Percentiles rank a stretch among this genome's conserved stretches.
phyloP scores from a whole-genome alignment of 805 yeast genomes.

The Pichia sporocuriosa region DNA sequence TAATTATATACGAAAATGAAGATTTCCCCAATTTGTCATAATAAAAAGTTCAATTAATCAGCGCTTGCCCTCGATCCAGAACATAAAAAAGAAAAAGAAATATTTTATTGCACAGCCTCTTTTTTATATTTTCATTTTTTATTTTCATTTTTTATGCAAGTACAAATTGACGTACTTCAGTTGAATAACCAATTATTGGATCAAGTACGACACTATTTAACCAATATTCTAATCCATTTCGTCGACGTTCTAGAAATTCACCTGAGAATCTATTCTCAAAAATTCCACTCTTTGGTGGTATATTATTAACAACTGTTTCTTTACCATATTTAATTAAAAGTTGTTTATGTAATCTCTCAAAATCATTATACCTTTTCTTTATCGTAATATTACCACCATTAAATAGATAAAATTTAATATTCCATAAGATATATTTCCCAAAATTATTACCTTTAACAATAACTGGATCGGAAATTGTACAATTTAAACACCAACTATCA shows the following conservation, averaged over 20 bases:
- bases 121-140: too few species aligned
- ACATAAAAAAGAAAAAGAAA: too few species aligned
- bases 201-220: slow-evolving; percentile 47
- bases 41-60: too few species aligned
- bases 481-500: slow-evolving; percentile 25
- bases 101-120: too few species aligned
- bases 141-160: not conserved
- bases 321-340: slow-evolving; percentile 34
- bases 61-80: not conserved
- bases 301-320: slow-evolving; percentile 34
- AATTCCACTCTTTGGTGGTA: slow-evolving; percentile 43
- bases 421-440: slow-evolving; percentile 28
- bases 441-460: slow-evolving; percentile 24
- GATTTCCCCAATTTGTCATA: not conserved
- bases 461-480: slow-evolving; percentile 29
- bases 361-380: slow-evolving; percentile 61
- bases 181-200: slow-evolving; percentile 27
- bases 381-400: slow-evolving; percentile 36
- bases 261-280: slow-evolving; percentile 23
- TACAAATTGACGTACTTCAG: slow-evolving; percentile 1
- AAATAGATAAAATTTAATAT: slow-evolving; percentile 21
- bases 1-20: not conserved
- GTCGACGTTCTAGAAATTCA: slow-evolving; percentile 45
- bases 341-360: slow-evolving; percentile 39
- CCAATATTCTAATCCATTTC: slow-evolving; percentile 56